Evolutionary conservation across 768 basidiomycete genomes (phyloP).

Genomic region (Serpula lacrymans): DNA sequence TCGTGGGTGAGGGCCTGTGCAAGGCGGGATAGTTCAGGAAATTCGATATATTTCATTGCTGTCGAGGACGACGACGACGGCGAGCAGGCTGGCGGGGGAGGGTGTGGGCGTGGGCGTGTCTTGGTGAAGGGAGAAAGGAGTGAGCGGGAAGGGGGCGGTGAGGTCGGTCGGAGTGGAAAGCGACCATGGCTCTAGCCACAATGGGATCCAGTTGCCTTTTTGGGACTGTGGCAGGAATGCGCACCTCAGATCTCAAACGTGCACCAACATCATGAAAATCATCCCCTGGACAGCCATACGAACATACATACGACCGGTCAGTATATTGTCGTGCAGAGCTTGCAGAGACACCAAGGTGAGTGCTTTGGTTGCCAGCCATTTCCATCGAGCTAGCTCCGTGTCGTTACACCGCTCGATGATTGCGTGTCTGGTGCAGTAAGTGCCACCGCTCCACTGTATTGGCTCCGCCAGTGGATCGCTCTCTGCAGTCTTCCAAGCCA

Average conservation of each 20-base stretch:
- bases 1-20: conserved; percentile 80
- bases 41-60: conserved; percentile 86
- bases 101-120: not conserved
- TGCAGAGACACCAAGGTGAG: no score
- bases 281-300: no score
- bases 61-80: not conserved
- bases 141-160: not conserved
- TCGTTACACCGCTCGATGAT: no score
- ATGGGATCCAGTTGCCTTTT: conserved; percentile 10
- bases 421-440: no score
- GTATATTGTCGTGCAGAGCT: no score
- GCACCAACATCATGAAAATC: conserved; percentile 30
- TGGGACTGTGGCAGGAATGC: conserved; percentile 17
- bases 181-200: not conserved
- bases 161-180: conserved; percentile 4
- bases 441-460: no score
- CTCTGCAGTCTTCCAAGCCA: not conserved
- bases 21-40: conserved; percentile 73
- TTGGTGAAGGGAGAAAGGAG: conserved; percentile 1
- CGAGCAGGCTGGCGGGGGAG: not conserved
- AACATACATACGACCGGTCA: no score
- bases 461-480: no score
- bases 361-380: no score
- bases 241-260: conserved; percentile 30
- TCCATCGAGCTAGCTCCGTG: no score